phyloP scores from a whole-genome alignment of 176 grass and related monocot species.

The bread wheat (Triticum aestivum) region IWGSC_CS_RefSeq_v2.1 NC_057801.1:73004032-73004531 shows the following conservation, averaged over 20 bases:
- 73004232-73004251: neutral
- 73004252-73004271: neutral
- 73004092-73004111: neutral
- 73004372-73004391: neutral
- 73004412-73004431: too few species aligned
- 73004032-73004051: neutral
- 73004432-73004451: neutral
- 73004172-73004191: neutral
- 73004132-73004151: neutral
- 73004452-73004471: neutral
- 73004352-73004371: neutral
- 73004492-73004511: conserved; percentile 70
- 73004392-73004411: too few species aligned
- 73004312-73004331: neutral
- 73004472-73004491: conserved; percentile 34
- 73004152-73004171: neutral
- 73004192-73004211: neutral
- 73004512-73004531: conserved; percentile 78
- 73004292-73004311: too few species aligned
- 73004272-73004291: neutral
- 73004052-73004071: neutral
- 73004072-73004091: neutral
- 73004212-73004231: neutral
- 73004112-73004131: neutral
- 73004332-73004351: neutral